Conservation (phyloP, 2,329 filamentous ascomycete genomes). For the Hypomyces rosellus region DNA sequence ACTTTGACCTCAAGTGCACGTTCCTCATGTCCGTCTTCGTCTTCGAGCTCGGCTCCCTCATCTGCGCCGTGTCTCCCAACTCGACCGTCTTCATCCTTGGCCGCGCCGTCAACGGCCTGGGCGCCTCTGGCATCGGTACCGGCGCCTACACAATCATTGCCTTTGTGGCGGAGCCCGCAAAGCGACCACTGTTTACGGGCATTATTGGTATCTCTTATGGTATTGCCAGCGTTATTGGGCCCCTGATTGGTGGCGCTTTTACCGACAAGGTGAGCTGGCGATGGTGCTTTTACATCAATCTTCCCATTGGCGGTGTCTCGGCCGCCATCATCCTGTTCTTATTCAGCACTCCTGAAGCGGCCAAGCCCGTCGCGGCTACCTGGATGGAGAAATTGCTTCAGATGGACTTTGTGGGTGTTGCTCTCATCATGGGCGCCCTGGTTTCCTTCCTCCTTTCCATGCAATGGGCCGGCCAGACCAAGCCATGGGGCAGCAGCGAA, state of each 20-base stretch:
- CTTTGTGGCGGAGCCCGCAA: conserved; percentile 22
- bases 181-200: conserved; percentile 18
- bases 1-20: conserved; percentile 39
- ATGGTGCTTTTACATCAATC: conserved; percentile 26
- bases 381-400: conserved; percentile 34
- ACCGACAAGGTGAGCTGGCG: conserved; percentile 21
- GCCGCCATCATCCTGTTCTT: conserved; percentile 21
- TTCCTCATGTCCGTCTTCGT: conserved; percentile 38
- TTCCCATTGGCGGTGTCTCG: conserved; percentile 20
- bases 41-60: conserved; percentile 44
- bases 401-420: conserved; percentile 26
- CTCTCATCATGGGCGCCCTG: conserved; percentile 24
- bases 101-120: conserved; percentile 38
- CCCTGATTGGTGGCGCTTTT: conserved; percentile 21
- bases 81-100: conserved; percentile 38
- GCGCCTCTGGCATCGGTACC: conserved; percentile 36
- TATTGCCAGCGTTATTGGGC: conserved; percentile 19
- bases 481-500: conserved; percentile 28
- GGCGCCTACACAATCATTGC: conserved; percentile 40
- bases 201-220: conserved; percentile 19
- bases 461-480: conserved; percentile 35
- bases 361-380: conserved; percentile 22
- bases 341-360: conserved; percentile 26
- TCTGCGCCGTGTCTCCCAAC: conserved; percentile 34
- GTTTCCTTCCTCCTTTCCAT: conserved; percentile 41